Conservation (phyloP, 2,329 filamentous ascomycete species). For the Alternaria incomplexa region DNA sequence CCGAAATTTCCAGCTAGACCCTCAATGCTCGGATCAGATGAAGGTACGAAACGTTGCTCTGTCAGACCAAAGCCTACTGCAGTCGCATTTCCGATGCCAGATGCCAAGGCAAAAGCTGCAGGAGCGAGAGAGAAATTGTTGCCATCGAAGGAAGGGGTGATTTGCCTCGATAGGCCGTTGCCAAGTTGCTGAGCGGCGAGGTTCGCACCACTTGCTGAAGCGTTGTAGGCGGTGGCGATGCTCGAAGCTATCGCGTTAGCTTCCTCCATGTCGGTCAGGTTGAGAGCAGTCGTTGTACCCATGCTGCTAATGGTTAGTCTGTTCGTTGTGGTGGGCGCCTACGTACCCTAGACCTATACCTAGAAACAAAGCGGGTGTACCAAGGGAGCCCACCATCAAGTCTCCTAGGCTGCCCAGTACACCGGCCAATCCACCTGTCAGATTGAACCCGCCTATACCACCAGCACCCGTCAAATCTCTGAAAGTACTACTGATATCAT, state of each 20-base stretch:
- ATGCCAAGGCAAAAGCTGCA: constrained; percentile 33
- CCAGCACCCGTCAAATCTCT: constrained; percentile 7
- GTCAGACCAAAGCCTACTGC: constrained; percentile 34
- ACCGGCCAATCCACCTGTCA: constrained; percentile 17
- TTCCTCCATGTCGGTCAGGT: constrained; percentile 24
- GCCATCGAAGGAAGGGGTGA: constrained; percentile 19
- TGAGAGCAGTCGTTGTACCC: constrained; percentile 33
- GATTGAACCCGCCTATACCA: constrained; percentile 8
- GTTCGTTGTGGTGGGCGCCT: background rate
- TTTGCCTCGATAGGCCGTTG: constrained; percentile 27
- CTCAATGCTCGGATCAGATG: constrained; percentile 22
- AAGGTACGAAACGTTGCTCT: constrained; percentile 21
- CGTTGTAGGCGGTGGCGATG: constrained; percentile 27
- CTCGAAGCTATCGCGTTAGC: constrained; percentile 24
- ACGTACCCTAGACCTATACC: constrained; percentile 39
- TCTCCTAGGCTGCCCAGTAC: constrained; percentile 20
- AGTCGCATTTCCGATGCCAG: constrained; percentile 37
- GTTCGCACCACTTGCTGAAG: constrained; percentile 31
- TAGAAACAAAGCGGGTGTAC: constrained; percentile 36
- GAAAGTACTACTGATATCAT: constrained; percentile 15
- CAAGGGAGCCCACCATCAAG: constrained; percentile 18
- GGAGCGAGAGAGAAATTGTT: constrained; percentile 18
- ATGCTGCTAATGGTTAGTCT: constrained; percentile 25
- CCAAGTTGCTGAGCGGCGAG: constrained; percentile 36
- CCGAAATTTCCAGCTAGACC: constrained; percentile 36